Percentiles rank a stretch among this genome's conserved stretches.
These are phyloP conservation scores for Axilococcus clingmanii DNA, from an alignment of 139 green algal genomes.

Conservation along the genomic window DNA sequence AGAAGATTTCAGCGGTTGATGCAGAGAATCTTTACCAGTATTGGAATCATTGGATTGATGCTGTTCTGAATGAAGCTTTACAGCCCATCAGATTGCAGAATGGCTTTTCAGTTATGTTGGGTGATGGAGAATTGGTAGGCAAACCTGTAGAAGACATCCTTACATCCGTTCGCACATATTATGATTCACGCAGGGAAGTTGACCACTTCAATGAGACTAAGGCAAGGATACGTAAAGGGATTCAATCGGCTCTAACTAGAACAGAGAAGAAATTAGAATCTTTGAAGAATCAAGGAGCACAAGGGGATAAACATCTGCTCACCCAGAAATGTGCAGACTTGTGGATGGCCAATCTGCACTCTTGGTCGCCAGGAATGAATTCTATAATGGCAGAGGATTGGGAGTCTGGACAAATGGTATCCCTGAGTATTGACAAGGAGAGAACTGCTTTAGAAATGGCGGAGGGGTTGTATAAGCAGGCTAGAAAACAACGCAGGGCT, in stretches of 20 bases:
- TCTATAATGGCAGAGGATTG: conserved; percentile 62
- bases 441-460: conserved; percentile 26
- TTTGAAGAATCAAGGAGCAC: conserved; percentile 8
- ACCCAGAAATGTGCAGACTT: conserved; percentile 59
- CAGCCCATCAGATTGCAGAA: too few relatives aligned
- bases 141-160: too few relatives aligned
- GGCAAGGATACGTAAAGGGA: conserved; percentile 15
- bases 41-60: conserved; percentile 46
- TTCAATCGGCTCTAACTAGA: conserved; percentile 10
- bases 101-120: too few relatives aligned
- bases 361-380: conserved; percentile 5
- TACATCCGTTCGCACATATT: too few relatives aligned
- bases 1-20: conserved; percentile 11
- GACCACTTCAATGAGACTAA: too few relatives aligned
- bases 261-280: conserved; percentile 17
- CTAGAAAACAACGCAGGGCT: conserved; percentile 52
- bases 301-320: conserved; percentile 19
- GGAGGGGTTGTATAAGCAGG: conserved; percentile 56
- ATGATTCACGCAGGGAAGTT: too few relatives aligned
- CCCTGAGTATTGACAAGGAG: conserved; percentile 41
- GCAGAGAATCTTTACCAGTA: conserved; percentile 37
- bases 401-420: conserved; percentile 49
- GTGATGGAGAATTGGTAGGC: too few relatives aligned
- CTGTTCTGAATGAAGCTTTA: too few relatives aligned
- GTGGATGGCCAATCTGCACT: conserved; percentile 68